Conservation (phyloP, 495 filamentous ascomycete genomes). For the Annulohypoxylon stygium region DNA sequence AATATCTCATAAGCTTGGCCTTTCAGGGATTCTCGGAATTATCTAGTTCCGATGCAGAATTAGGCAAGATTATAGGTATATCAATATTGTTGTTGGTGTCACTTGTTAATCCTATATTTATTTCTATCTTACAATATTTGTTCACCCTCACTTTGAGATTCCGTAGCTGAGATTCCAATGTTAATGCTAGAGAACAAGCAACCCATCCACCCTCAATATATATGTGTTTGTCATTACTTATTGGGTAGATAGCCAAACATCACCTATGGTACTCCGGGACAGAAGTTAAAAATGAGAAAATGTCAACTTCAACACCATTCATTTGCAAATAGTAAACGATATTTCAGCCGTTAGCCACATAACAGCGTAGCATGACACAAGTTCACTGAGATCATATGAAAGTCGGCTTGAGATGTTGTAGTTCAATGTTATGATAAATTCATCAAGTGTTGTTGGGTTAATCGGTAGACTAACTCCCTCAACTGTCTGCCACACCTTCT, state of each 20-base stretch:
- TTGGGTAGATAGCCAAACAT: background rate
- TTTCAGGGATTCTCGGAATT: background rate
- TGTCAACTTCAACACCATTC: background rate
- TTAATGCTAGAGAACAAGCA: background rate
- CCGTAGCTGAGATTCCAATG: no score
- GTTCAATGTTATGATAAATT: constrained; percentile 1
- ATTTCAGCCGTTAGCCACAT: background rate
- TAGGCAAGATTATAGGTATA: background rate
- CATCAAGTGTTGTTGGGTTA: constrained; percentile 7
- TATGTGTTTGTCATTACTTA: no score
- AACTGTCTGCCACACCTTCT: constrained; percentile 5
- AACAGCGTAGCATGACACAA: background rate
- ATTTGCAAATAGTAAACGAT: background rate
- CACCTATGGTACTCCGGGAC: background rate
- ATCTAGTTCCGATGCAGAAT: background rate
- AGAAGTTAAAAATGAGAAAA: background rate
- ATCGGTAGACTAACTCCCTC: background rate
- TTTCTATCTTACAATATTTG: background rate
- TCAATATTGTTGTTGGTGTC: background rate
- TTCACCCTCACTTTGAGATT: background rate
- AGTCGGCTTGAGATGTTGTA: background rate
- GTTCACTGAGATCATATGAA: constrained; percentile 5
- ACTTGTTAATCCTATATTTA: background rate
- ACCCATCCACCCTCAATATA: background rate
- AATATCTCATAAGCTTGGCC: background rate